Percentiles rank a stretch among this genome's conserved stretches.
Conservation (phyloP, 176 grass and related monocot species). For the Cenchrus fungigraminus region DNA sequence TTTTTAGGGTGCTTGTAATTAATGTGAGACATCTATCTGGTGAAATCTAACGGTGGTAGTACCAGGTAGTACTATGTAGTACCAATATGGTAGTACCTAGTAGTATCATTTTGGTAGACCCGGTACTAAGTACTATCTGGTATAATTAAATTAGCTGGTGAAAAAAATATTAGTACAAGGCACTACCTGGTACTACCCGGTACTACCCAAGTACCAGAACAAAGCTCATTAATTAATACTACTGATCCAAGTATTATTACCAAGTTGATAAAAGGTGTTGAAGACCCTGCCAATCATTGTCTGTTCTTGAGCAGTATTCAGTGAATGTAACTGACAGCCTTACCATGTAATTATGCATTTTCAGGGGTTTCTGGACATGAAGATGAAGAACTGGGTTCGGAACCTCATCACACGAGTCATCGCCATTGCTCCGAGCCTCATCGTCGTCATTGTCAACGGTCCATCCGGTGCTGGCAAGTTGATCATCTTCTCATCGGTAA, state of each 20-base stretch:
- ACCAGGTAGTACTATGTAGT: too few relatives aligned
- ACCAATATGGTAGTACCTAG: too few relatives aligned
- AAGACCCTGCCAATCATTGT: background rate
- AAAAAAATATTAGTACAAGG: too few relatives aligned
- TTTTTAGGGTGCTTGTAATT: too few relatives aligned
- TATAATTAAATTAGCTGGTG: too few relatives aligned
- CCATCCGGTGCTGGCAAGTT: constrained; percentile 56
- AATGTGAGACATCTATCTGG: too few relatives aligned
- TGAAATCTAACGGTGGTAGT: too few relatives aligned
- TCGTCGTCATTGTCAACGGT: constrained; percentile 54
- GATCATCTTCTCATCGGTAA: constrained; percentile 65
- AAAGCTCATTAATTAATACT: too few relatives aligned
- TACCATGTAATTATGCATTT: background rate
- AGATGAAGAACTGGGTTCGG: constrained; percentile 75
- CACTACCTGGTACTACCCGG: too few relatives aligned
- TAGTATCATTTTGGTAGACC: too few relatives aligned
- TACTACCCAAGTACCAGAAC: background rate
- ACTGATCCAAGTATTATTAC: background rate
- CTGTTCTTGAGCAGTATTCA: background rate
- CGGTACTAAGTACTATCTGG: too few relatives aligned
- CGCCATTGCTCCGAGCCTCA: constrained; percentile 69
- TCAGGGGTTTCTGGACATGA: constrained; percentile 84
- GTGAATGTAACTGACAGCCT: background rate
- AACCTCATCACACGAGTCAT: constrained; percentile 73
- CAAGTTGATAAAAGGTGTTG: background rate